Percentiles rank a stretch among this genome's conserved stretches.
These are phyloP conservation scores for Draba incana DNA, from an alignment of 345 rosid species.

Conservation along the genomic window DNA sequence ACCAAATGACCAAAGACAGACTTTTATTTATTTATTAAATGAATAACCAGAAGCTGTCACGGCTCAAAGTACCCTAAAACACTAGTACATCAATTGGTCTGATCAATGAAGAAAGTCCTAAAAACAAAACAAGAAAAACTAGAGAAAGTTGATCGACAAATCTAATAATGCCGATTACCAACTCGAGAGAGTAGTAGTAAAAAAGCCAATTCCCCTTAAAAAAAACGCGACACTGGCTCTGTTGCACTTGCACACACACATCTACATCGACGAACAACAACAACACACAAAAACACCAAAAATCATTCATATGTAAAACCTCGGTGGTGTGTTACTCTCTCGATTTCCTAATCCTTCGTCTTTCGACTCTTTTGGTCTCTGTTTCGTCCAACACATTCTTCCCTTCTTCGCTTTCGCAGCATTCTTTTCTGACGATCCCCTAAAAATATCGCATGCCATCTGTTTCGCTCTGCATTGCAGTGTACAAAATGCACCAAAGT, in stretches of 20 bases:
- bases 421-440: background rate
- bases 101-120: background rate
- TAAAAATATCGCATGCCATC: conserved; percentile 23
- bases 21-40: too few species aligned
- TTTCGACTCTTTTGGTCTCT: conserved; percentile 1
- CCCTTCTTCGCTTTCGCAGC: conserved; percentile 4
- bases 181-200: too few species aligned
- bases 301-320: conserved; percentile 9
- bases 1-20: too few species aligned
- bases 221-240: background rate
- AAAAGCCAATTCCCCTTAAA: background rate
- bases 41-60: too few species aligned
- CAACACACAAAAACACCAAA: background rate
- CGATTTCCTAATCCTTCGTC: background rate
- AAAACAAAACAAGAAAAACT: background rate
- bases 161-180: background rate
- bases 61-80: too few species aligned
- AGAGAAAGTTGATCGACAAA: background rate
- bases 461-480: conserved; percentile 19
- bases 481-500: conserved; percentile 36
- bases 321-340: background rate
- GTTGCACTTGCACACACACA: background rate
- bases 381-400: background rate
- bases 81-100: too few species aligned
- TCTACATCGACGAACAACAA: background rate